Conservation (phyloP, 2,329 filamentous ascomycete species). For the Stemphylium lycopersici region DNA sequence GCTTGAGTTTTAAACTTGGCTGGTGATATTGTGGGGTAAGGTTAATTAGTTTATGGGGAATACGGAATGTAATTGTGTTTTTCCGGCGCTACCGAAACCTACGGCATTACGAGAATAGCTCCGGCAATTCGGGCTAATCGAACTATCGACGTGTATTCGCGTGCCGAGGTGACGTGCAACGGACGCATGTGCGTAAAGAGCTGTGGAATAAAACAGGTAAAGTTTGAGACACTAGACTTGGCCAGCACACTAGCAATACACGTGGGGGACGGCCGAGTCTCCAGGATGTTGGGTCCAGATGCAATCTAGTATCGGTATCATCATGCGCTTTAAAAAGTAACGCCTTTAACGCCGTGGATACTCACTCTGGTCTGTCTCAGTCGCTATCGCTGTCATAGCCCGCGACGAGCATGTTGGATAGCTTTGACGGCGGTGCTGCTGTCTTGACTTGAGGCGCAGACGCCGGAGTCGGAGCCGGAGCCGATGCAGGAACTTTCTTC, state of each 20-base stretch:
- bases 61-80: background rate
- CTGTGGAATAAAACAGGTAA: too few species aligned
- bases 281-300: too few species aligned
- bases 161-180: too few species aligned
- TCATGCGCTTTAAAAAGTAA: background rate
- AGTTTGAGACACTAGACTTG: too few species aligned
- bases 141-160: background rate
- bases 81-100: background rate
- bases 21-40: constrained; percentile 10
- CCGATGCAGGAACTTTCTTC: constrained; percentile 38
- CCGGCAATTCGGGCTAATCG: constrained; percentile 13
- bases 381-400: constrained; percentile 42
- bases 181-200: too few species aligned
- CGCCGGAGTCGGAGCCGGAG: constrained; percentile 13
- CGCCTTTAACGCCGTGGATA: background rate
- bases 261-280: too few species aligned
- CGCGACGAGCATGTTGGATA: constrained; percentile 34
- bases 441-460: constrained; percentile 15
- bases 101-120: constrained; percentile 3
- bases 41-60: constrained; percentile 10
- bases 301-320: constrained; percentile 2
- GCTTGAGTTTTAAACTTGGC: background rate
- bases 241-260: too few species aligned
- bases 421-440: constrained; percentile 23
- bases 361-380: constrained; percentile 3